These are phyloP conservation scores for Mycena crocata DNA, from an alignment of 768 basidiomycete genomes.

Conservation along the genomic window DNA sequence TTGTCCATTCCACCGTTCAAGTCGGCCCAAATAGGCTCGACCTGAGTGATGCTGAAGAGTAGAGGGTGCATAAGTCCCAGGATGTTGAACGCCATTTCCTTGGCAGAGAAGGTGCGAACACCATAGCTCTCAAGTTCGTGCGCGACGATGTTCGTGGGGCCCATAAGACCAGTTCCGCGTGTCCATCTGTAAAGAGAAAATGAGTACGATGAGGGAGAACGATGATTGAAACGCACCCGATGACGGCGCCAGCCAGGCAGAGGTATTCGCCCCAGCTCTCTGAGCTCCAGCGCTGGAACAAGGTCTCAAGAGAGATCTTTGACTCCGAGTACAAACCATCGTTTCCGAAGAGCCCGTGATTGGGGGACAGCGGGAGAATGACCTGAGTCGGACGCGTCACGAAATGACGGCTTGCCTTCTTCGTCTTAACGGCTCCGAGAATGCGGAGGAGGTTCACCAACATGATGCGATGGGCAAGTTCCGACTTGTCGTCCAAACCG, in stretches of 20 bases:
- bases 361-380: constrained; percentile 96
- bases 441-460: constrained; percentile 95
- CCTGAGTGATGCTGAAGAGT: constrained; percentile 98
- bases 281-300: constrained; percentile 98
- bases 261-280: constrained; percentile 99
- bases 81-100: constrained; percentile 99
- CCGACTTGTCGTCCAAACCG: constrained; percentile 95
- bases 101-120: constrained; percentile 97
- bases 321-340: constrained; percentile 98
- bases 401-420: constrained; percentile 97
- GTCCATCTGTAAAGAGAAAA: constrained; percentile 77
- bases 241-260: constrained; percentile 97
- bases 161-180: constrained; percentile 97
- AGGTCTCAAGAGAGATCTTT: constrained; percentile 96
- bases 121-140: constrained; percentile 93
- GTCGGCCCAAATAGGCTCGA: constrained; percentile 99
- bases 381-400: constrained; percentile 99
- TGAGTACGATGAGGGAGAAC: constrained; percentile 15
- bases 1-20: constrained; percentile 99
- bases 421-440: constrained; percentile 96
- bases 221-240: constrained; percentile 72
- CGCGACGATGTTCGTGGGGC: constrained; percentile 92
- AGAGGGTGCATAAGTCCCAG: constrained; percentile 99
- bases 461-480: constrained; percentile 99
- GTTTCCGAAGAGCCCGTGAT: constrained; percentile 97